phyloP scores from a whole-genome alignment of 2,329 filamentous ascomycete species.

The Eurotiales sp. region DNA sequence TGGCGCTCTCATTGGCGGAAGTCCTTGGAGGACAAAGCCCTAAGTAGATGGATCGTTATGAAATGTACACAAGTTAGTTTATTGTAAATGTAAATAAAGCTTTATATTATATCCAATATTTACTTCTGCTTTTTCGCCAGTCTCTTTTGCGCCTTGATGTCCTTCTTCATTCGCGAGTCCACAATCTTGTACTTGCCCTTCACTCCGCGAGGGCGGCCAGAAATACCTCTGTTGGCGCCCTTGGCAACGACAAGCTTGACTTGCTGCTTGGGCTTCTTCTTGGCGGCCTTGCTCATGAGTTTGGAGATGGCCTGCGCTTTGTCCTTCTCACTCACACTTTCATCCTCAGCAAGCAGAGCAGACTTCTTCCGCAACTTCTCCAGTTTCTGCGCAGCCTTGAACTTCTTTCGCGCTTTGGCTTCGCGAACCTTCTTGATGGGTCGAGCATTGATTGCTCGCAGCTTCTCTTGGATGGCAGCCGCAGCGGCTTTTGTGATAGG shows the following conservation, averaged over 20 bases:
- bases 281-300: slow-evolving; percentile 74
- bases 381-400: slow-evolving; percentile 82
- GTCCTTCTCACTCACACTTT: slow-evolving; percentile 91
- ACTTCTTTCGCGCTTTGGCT: slow-evolving; percentile 94
- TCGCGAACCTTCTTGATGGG: slow-evolving; percentile 99
- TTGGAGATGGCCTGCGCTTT: slow-evolving; percentile 82
- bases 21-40: neutral
- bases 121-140: slow-evolving; percentile 63
- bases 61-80: neutral
- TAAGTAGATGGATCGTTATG: neutral
- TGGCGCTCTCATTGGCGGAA: neutral
- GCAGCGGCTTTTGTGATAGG: slow-evolving; percentile 92
- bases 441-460: slow-evolving; percentile 85
- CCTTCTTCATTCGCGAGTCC: slow-evolving; percentile 93
- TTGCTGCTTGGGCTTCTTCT: slow-evolving; percentile 79
- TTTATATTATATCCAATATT: neutral
- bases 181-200: slow-evolving; percentile 99
- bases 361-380: slow-evolving; percentile 98
- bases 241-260: slow-evolving; percentile 86
- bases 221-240: slow-evolving; percentile 78
- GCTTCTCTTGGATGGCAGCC: slow-evolving; percentile 88
- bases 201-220: slow-evolving; percentile 82
- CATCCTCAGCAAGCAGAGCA: slow-evolving; percentile 82
- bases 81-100: neutral
- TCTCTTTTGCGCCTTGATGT: slow-evolving; percentile 82